A percentile compares a stretch with the other conserved stretches of the same genome.
These are phyloP conservation scores for Colletotrichum caudatum DNA, from an alignment of 2,329 filamentous ascomycete species.

Conservation along the genomic window DNA sequence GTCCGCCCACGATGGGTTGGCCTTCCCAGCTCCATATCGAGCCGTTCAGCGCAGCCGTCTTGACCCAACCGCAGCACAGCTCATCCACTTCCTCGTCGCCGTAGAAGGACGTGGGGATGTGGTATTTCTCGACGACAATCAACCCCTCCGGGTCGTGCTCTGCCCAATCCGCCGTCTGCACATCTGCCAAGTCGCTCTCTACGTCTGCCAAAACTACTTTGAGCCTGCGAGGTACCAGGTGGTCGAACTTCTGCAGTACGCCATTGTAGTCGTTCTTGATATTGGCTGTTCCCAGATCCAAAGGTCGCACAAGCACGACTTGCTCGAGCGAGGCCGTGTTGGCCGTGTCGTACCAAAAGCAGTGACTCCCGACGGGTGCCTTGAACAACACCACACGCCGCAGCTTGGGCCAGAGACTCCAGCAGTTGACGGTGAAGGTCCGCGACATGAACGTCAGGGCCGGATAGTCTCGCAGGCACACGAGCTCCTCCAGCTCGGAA, in stretches of 20 bases:
- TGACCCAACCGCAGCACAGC: constrained; percentile 57
- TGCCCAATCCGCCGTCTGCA: constrained; percentile 49
- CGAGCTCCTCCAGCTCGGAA: constrained; percentile 60
- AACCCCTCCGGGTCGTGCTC: constrained; percentile 52
- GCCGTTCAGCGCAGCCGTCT: constrained; percentile 55
- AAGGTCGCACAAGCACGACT: constrained; percentile 57
- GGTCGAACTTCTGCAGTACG: constrained; percentile 47
- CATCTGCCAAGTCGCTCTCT: constrained; percentile 38
- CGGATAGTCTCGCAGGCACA: constrained; percentile 60
- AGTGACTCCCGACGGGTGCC: constrained; percentile 52
- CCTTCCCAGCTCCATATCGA: constrained; percentile 54
- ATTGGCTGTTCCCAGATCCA: constrained; percentile 49
- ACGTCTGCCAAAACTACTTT: constrained; percentile 41
- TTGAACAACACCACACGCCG: constrained; percentile 58
- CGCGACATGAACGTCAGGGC: constrained; percentile 51
- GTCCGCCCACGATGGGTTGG: constrained; percentile 3
- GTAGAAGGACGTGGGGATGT: constrained; percentile 55
- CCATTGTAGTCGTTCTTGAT: constrained; percentile 58
- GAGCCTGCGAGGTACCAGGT: constrained; percentile 46
- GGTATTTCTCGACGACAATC: constrained; percentile 55
- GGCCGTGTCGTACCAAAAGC: constrained; percentile 56
- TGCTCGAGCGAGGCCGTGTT: constrained; percentile 53
- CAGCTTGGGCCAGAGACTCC: constrained; percentile 58
- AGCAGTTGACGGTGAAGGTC: constrained; percentile 50
- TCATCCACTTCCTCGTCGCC: constrained; percentile 52